These are phyloP conservation scores for Penicillium decumbens DNA, from an alignment of 2,329 filamentous ascomycete genomes.

Conservation along the genomic window DNA sequence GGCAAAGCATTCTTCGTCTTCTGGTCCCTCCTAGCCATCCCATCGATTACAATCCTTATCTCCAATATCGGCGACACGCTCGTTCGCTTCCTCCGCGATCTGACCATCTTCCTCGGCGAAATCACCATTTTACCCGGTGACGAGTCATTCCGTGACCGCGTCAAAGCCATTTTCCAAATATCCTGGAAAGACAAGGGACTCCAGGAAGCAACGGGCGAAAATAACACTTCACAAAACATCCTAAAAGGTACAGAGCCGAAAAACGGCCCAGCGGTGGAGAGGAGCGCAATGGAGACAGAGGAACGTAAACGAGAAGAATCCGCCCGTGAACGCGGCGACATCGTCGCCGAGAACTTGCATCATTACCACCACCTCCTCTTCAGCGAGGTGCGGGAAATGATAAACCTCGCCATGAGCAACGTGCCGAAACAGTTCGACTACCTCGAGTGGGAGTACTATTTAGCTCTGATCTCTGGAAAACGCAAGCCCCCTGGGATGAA, in stretches of 20 bases:
- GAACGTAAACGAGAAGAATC: conserved; percentile 41
- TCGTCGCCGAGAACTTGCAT: conserved; percentile 45
- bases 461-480: conserved; percentile 46
- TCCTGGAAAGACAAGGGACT: conserved; percentile 19
- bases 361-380: conserved; percentile 46
- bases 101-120: conserved; percentile 54
- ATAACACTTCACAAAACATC: neutral
- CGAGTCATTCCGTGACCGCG: conserved; percentile 30
- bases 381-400: conserved; percentile 38
- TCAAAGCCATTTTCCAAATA: conserved; percentile 25
- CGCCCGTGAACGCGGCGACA: conserved; percentile 42
- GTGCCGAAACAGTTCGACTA: conserved; percentile 38
- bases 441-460: conserved; percentile 48
- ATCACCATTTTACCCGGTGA: conserved; percentile 53
- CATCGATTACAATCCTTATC: conserved; percentile 40
- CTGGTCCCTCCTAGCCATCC: conserved; percentile 40
- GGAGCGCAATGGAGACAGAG: conserved; percentile 42
- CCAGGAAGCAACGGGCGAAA: conserved; percentile 15
- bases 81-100: conserved; percentile 51
- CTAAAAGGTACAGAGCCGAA: conserved; percentile 6
- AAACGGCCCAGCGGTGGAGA: conserved; percentile 1
- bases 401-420: conserved; percentile 31
- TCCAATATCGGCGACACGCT: conserved; percentile 38
- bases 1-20: conserved; percentile 40
- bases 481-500: conserved; percentile 24